Percentiles rank a stretch among this genome's conserved stretches.
phyloP scores from a whole-genome alignment of 2,329 filamentous ascomycete species.

The Paecilomyces variotii region DNA sequence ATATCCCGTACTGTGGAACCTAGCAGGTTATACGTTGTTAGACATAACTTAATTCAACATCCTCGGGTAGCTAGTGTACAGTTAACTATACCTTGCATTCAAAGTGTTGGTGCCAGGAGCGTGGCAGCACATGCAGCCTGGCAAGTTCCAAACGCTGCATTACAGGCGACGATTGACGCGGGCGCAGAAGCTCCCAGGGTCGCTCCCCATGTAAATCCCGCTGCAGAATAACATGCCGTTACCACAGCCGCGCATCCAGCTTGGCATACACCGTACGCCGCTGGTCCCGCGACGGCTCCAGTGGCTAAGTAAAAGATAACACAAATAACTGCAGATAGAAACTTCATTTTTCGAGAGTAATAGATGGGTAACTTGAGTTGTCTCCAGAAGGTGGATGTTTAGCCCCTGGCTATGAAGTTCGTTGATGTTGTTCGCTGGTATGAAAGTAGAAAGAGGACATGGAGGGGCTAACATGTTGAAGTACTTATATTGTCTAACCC shows the following conservation, averaged over 20 bases:
- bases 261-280: conserved; percentile 40
- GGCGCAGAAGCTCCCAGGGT: conserved; percentile 32
- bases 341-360: not conserved
- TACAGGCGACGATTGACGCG: conserved; percentile 37
- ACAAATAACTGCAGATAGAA: not conserved
- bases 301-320: not conserved
- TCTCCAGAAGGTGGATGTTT: too few relatives aligned
- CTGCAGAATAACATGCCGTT: conserved; percentile 40
- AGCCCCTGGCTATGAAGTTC: too few relatives aligned
- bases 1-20: too few relatives aligned
- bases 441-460: too few relatives aligned
- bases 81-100: conserved; percentile 2
- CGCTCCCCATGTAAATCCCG: conserved; percentile 37
- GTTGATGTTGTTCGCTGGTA: too few relatives aligned
- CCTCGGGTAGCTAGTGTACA: too few relatives aligned
- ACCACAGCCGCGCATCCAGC: conserved; percentile 39
- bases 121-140: conserved; percentile 37
- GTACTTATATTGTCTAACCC: too few relatives aligned
- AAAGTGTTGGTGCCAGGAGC: conserved; percentile 26
- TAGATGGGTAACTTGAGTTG: too few relatives aligned
- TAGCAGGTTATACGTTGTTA: too few relatives aligned
- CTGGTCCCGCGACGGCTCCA: conserved; percentile 6
- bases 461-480: too few relatives aligned
- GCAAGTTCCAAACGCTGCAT: conserved; percentile 39
- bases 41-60: too few relatives aligned